Conservation (phyloP, 225 moss, liverwort and hornwort genomes). For the Sphagnum contortum region DNA sequence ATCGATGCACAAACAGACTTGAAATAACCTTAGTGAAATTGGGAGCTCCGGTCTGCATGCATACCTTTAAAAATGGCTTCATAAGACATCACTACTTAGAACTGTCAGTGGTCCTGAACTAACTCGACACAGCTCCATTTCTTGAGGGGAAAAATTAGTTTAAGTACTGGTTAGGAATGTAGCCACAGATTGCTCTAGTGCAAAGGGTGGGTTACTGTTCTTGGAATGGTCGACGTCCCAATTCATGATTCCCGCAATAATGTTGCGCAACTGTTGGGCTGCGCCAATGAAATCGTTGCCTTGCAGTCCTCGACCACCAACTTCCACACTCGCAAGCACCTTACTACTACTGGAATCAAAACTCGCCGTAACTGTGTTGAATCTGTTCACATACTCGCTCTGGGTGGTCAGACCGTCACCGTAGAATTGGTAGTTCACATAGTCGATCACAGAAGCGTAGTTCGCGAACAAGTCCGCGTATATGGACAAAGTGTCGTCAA, state of each 20-base stretch:
- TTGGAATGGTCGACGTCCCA: constrained; percentile 17
- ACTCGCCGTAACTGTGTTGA: neutral
- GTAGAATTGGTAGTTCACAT: constrained; percentile 35
- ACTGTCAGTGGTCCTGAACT: too few species aligned
- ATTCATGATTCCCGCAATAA: constrained; percentile 28
- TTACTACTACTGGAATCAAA: constrained; percentile 6
- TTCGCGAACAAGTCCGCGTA: constrained; percentile 6
- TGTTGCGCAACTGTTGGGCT: constrained; percentile 5
- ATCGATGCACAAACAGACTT: too few species aligned
- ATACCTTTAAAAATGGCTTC: too few species aligned
- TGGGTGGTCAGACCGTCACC: neutral
- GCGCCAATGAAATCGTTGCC: constrained; percentile 10
- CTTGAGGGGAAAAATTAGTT: too few species aligned
- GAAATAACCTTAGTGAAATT: too few species aligned
- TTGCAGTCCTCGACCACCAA: constrained; percentile 5
- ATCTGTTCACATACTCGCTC: constrained; percentile 6
- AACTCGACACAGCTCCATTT: too few species aligned
- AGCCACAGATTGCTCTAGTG: constrained; percentile 10
- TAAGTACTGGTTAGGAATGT: constrained; percentile 4
- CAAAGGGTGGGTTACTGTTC: constrained; percentile 1
- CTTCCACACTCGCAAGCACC: constrained; percentile 18
- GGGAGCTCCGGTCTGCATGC: too few species aligned
- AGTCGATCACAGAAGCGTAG: constrained; percentile 19
- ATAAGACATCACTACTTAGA: too few species aligned
- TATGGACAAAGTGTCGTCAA: neutral